Conservation (phyloP, 768 basidiomycete genomes). For the Lyophyllum shimeji region DNA sequence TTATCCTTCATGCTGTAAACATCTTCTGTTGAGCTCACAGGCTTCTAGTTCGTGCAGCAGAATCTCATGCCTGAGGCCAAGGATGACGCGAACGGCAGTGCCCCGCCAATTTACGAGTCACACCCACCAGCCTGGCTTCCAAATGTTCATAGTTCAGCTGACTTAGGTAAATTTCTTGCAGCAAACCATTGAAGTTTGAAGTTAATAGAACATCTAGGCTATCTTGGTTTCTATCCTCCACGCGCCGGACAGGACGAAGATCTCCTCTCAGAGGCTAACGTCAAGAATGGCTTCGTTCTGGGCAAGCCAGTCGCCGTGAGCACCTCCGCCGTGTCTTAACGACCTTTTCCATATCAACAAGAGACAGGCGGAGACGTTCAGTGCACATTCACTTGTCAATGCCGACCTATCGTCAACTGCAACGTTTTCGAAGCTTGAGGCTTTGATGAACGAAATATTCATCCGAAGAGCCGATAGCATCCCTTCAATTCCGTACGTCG, state of each 20-base stretch:
- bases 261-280: slow-evolving; percentile 57
- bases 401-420: slow-evolving; percentile 49
- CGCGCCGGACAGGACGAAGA: slow-evolving; percentile 76
- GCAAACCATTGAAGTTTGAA: neutral
- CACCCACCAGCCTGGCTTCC: slow-evolving; percentile 77
- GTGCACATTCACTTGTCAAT: slow-evolving; percentile 53
- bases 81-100: slow-evolving; percentile 26
- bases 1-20: slow-evolving; percentile 7
- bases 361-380: slow-evolving; percentile 63
- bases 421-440: slow-evolving; percentile 61
- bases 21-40: neutral
- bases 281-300: slow-evolving; percentile 65
- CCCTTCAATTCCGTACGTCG: slow-evolving; percentile 63
- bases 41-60: slow-evolving; percentile 4
- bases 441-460: slow-evolving; percentile 77
- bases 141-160: slow-evolving; percentile 60
- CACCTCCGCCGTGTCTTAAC: neutral
- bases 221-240: slow-evolving; percentile 76
- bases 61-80: slow-evolving; percentile 34
- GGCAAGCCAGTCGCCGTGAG: slow-evolving; percentile 58
- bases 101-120: slow-evolving; percentile 58
- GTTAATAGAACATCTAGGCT: slow-evolving; percentile 46
- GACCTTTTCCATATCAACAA: neutral
- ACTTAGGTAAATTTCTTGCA: slow-evolving; percentile 51
- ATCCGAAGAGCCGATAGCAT: slow-evolving; percentile 55